Base-by-base conservation (phyloP, 805 yeast species). In the Nakazawaea anatomiae region DNA sequence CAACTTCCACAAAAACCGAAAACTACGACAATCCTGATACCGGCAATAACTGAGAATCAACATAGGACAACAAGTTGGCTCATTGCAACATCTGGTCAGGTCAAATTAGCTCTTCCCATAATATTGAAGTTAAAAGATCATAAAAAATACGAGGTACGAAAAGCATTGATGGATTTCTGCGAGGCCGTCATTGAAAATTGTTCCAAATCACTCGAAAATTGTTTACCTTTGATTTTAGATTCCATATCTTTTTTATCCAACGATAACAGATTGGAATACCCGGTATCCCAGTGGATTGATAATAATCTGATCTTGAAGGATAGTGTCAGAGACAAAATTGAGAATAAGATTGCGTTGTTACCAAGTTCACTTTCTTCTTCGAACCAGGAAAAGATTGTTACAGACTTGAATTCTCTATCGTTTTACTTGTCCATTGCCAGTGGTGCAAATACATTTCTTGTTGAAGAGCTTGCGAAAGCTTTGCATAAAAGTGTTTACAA, bases 1-100 rank as follows among this genome's bases (percentile, higher is more conserved):
- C 25, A 32, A 32, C 35, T 32, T 32, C 35, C 35, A 6, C 12
- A n/a, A 34, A 5, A 34, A 8, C 14, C 28, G 11, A 30, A 36
- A 34, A 29, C 3, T 6, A 32, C 6, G 39, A 42, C 18, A 29
- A 48, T 29, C 18, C 42, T 34, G 18, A 36, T 31, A 36, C 47
- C 47, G 14, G 34, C 11, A 14, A 31, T 39, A 18, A 34, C 27
- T 1, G 51, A 50, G 8, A 59, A 57, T 25, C 32, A 46, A 5
- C 67, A 63, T 54, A 66, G 87, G 58, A 73, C 78, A 4, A 67
- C 67, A 6, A 57, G 74, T 12, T 83, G 89, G 89, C 59, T 81
- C n/a, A 67, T 61, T 11, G 82, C 76, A 0, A 80, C 86, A 0
- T 63, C 76, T 4, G 57, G 63, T 14, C 87, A 83, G 57, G 66